phyloP scores from a whole-genome alignment of 768 basidiomycete genomes.

The Hemileccinum rubropunctum region DNA sequence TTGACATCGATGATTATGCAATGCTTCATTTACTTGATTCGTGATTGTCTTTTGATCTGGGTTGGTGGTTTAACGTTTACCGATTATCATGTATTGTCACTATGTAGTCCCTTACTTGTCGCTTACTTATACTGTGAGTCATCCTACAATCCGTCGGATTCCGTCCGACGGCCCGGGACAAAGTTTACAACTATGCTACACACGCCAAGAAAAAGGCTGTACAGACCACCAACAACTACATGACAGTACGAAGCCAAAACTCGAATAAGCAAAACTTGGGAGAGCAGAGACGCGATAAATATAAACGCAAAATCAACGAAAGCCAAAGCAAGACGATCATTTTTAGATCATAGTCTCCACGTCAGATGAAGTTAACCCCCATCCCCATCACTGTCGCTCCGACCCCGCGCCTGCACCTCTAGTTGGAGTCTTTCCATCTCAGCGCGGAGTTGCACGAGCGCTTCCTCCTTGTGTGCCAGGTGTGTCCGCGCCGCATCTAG shows the following conservation, averaged over 20 bases:
- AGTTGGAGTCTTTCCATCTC: slow-evolving; percentile 22
- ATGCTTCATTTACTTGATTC: no score
- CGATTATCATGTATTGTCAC: no score
- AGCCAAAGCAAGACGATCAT: neutral
- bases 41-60: no score
- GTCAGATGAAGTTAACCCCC: neutral
- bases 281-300: neutral
- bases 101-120: no score
- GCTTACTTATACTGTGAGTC: no score
- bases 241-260: neutral
- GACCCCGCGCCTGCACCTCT: slow-evolving; percentile 4
- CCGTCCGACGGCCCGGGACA: no score
- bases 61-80: no score
- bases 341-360: neutral
- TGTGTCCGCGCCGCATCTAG: slow-evolving; percentile 20
- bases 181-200: no score
- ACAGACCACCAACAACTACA: neutral
- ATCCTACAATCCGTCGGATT: no score
- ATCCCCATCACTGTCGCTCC: neutral
- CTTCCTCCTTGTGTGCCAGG: slow-evolving; percentile 23
- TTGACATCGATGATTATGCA: no score
- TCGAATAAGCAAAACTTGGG: neutral
- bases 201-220: neutral
- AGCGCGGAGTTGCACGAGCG: slow-evolving; percentile 16
- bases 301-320: neutral